Base-by-base conservation (phyloP, 2,329 filamentous ascomycete species). In the Microsporum canis region DNA sequence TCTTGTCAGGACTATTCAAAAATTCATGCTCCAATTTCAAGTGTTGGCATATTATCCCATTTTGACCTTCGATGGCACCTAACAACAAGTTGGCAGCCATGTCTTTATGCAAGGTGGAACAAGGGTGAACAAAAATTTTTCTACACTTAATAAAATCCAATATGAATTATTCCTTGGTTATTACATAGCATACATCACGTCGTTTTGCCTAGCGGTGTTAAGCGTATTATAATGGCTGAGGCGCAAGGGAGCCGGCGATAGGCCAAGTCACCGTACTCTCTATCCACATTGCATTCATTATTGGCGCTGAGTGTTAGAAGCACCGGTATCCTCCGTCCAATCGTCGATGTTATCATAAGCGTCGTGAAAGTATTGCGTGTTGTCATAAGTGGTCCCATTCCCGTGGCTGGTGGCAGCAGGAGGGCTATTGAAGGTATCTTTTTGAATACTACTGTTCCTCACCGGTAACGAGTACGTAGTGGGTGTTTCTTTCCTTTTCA, bases 321-420 rank as follows among this genome's bases (percentile, higher is more conserved):
- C 71, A 29, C 76, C 65, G 31, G 74, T 73, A 65, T 76, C 74
- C 58, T 72, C 73, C 2, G 73, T 71, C 73, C 74, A 77, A 43
- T 76, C 72, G 34, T 70, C 67, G n/a, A 66, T 61, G 1, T 60
- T 65, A 36, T 70, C 70, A 36, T 70, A 57, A 57, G 68, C 29
- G 29, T 59, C 57, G 39, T 41, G 27, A 31, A 47, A 45, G 33
- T 29, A 38, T 59, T 49, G 39, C 6, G 33, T 36, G 27, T 41
- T 49, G 23, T 31, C n/a, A 33, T 45, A 27, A 31, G 6, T 45
- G 4, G 23, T 27, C 4, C 38, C 14, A 41, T 33, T 57, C 23
- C 6, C 55, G 17, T 27, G 65, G 62, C 3, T 65, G 67, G 23
- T 14, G 29, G 29, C 33, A 53, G 27, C 12, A 53, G 33, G n/a